phyloP scores from a whole-genome alignment of 1,284 basidiomycete species.

The Abortiporus biennis region DNA sequence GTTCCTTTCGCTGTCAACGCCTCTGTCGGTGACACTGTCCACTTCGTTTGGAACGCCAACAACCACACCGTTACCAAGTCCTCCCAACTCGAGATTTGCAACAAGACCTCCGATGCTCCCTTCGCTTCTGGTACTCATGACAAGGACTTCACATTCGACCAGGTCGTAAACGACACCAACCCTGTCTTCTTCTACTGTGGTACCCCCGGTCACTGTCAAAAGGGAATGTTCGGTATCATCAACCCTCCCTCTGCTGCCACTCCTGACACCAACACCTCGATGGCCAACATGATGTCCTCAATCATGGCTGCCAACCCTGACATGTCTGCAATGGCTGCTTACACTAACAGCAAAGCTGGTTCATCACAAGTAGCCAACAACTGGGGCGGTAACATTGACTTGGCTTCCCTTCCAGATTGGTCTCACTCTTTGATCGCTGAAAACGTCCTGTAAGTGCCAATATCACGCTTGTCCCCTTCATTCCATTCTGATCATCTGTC shows the following conservation, averaged over 20 bases:
- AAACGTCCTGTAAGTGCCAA: conserved; percentile 43
- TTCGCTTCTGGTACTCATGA: conserved; percentile 63
- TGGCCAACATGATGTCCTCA: conserved; percentile 43
- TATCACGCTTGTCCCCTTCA: neutral
- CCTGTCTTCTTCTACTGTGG: conserved; percentile 70
- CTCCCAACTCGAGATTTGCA: conserved; percentile 60
- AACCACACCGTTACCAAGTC: conserved; percentile 76
- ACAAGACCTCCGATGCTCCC: conserved; percentile 51
- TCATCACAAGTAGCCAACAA: conserved; percentile 40
- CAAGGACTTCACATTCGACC: conserved; percentile 58
- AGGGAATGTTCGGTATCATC: conserved; percentile 80
- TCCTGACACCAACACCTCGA: conserved; percentile 32
- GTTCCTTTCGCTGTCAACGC: conserved; percentile 70
- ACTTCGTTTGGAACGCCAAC: conserved; percentile 69
- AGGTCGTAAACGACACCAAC: conserved; percentile 66
- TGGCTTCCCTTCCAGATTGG: conserved; percentile 49
- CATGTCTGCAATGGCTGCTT: conserved; percentile 48
- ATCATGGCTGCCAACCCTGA: conserved; percentile 46
- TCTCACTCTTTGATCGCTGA: conserved; percentile 41
- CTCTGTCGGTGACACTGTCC: conserved; percentile 67
- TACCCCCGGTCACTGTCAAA: conserved; percentile 59
- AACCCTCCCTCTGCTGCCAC: conserved; percentile 51
- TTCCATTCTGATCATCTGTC: conserved; percentile 16
- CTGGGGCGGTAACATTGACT: conserved; percentile 62
- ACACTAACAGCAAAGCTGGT: conserved; percentile 41